Evolutionary conservation across 2,329 filamentous ascomycete species (phyloP), one percentile per base, ranked within the genome.

Genomic region (Ascochyta rabiei): DNA sequence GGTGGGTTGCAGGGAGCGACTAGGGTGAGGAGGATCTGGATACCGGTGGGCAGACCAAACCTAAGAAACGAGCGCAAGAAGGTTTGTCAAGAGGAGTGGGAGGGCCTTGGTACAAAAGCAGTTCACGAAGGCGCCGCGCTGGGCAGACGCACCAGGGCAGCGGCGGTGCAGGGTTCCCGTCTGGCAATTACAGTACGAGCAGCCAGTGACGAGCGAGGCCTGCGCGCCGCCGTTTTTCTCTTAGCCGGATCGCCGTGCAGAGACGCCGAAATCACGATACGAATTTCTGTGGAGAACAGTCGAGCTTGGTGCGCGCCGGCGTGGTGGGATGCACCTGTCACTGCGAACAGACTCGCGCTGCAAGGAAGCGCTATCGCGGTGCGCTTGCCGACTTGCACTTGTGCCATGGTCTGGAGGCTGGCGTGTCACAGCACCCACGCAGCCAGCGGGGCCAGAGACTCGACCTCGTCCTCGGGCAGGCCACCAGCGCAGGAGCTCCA

Each of bases 221-320:
- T 55, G 52, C 50, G 52, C 52, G 52, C 46, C 47, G 46, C 52
- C 52, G 46, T 45, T 56, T 47, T 51, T 10, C 34, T 42, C 28
- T 52, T 51, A 48, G 53, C 16, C 51, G 42, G 43, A 51, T 56
- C 47, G 47, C 19, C 47, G 52, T 48, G 34, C 21, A 59, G 37
- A 54, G 57, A 48, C 46, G 51, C 62, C 61, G 62, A 65, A 66
- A 64, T 66, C 45, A 59, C 56, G 43, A 53, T 57, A 64, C 63
- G 59, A 61, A 54, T 40, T 48, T 58, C 52, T 59, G 57, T 61
- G 62, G 64, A 57, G 53, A 57, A 39, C 44, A 6, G 57, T 52
- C 53, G 47, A 28, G 43, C 19, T 21, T 49, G 61, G 56, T 48
- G 50, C 26, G 44, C 41, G 43, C 55, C 40, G 51, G 51, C 47